Evolutionary conservation across 1,284 basidiomycete species (phyloP), one percentile per base, ranked within the genome.

Genomic region (Apiotrichum laibachii): DNA sequence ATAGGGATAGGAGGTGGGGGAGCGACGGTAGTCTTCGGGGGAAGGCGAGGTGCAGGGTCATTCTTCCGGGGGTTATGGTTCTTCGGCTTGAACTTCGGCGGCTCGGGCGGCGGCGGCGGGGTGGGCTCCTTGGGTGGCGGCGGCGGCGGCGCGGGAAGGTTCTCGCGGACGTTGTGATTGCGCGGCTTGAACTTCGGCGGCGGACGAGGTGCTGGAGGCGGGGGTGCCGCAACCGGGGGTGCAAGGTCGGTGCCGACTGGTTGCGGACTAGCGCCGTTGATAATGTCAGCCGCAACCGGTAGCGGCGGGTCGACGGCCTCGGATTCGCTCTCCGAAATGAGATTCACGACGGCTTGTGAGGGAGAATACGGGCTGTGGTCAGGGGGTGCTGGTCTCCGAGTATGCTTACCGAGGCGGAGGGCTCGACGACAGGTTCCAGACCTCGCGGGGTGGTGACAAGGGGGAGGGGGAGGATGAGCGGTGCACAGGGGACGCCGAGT

Each of bases 41-140:
- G 42, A 18, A n/a, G 18, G 16, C 7, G n/a, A 6, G 31, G 31
- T 10, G 9, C 11, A 5, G 46, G 46, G 31, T 34, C 46, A 16
- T 48, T 48, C 48, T 50, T 37, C 19, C 48, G 8, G 11, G 48
- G 50, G 40, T 52, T 52, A 40, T 43, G 50, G 26, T 52, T 52
- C 18, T 12, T 42, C 3, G 50, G 50, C 26, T 43, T 52, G 33
- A 49, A 21, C 33, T 35, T 53, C 16, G 43, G 51, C 11, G 37
- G 37, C 6, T 16, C 21, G 16, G 50, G 39, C 10, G 42, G 26
- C 4, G 31, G 26, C 22, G 40, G 40, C 19, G n/a, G n/a, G n/a
- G 40, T 18, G 2, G 50, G 26, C 35, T 52, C 40, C 49, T 22
- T 34, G 8, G 21, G 13, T 15, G 50, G 50, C 16, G 19, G 2